These are phyloP conservation scores for Daldinia concentrica DNA, from an alignment of 495 filamentous ascomycete genomes.

Conservation along the genomic window DNA sequence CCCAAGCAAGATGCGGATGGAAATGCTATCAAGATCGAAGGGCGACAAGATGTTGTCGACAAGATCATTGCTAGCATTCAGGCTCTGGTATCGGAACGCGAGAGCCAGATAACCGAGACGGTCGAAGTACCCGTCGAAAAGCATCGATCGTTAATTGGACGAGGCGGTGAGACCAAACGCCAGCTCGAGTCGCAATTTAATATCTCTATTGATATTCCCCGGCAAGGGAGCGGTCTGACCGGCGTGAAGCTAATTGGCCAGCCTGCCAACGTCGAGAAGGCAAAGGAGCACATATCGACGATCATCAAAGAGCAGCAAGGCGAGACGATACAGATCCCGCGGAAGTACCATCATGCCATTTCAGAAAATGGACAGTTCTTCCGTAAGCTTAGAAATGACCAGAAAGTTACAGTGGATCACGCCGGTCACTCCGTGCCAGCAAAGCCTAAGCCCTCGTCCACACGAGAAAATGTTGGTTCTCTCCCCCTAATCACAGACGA, in stretches of 20 bases:
- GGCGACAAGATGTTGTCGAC: slow-evolving; percentile 81
- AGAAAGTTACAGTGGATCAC: slow-evolving; percentile 90
- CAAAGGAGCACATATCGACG: slow-evolving; percentile 81
- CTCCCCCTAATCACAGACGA: slow-evolving; percentile 93
- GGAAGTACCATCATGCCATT: slow-evolving; percentile 80
- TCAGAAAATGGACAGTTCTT: slow-evolving; percentile 93
- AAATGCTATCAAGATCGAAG: slow-evolving; percentile 87
- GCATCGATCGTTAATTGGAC: slow-evolving; percentile 90
- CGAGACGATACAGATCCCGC: slow-evolving; percentile 83
- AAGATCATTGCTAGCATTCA: slow-evolving; percentile 86
- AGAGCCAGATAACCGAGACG: slow-evolving; percentile 76
- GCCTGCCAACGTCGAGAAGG: slow-evolving; percentile 79
- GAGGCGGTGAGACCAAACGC: slow-evolving; percentile 84
- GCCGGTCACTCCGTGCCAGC: slow-evolving; percentile 77
- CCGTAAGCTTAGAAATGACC: slow-evolving; percentile 81
- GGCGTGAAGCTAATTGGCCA: slow-evolving; percentile 85
- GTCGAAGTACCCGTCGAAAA: slow-evolving; percentile 86
- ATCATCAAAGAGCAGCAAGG: slow-evolving; percentile 87
- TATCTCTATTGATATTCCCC: slow-evolving; percentile 88
- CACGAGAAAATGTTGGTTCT: slow-evolving; percentile 62
- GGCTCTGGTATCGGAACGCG: slow-evolving; percentile 77
- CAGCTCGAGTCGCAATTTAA: slow-evolving; percentile 89
- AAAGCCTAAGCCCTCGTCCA: slow-evolving; percentile 61
- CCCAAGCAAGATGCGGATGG: slow-evolving; percentile 81
- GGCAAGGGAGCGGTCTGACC: slow-evolving; percentile 72